Conservation (phyloP, 176 grass and related monocot species). For the barley (Hordeum vulgare) region MorexV3_pseudomolecules_assembly NC_058522.1:577850449-577850948, state of each 20-base stretch:
- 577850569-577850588: not conserved
- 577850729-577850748: slow-evolving; percentile 6
- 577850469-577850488: no score
- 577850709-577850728: not conserved
- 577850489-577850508: no score
- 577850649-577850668: not conserved
- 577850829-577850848: not conserved
- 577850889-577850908: no score
- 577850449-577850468: no score
- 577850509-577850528: no score
- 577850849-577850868: not conserved
- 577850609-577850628: not conserved
- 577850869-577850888: not conserved
- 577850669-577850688: slow-evolving; percentile 31
- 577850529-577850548: not conserved
- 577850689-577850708: not conserved
- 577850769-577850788: no score
- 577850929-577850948: no score
- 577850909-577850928: no score
- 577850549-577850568: not conserved
- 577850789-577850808: not conserved
- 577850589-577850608: not conserved
- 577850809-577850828: not conserved
- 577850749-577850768: not conserved
- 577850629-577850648: not conserved